Conservation (phyloP, 192 early-diverging fungal genomes). For the Coemansia sp. region DNA sequence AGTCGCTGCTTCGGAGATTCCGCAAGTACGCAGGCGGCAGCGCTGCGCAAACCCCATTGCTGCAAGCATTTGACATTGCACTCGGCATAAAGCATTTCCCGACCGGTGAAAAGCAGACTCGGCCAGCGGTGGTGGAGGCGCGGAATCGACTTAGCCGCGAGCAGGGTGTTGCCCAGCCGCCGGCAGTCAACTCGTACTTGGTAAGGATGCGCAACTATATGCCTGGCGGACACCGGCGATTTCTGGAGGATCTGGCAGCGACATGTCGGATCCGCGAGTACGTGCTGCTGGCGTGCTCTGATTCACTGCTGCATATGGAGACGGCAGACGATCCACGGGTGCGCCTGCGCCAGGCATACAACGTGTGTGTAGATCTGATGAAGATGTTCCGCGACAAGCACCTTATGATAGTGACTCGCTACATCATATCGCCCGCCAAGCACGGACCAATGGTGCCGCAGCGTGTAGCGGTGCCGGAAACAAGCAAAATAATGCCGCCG, state of each 20-base stretch:
- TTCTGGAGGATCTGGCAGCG: constrained; percentile 73
- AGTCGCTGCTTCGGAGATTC: constrained; percentile 58
- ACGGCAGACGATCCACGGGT: constrained; percentile 22
- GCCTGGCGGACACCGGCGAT: constrained; percentile 81
- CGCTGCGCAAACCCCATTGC: constrained; percentile 91
- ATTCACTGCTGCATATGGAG: constrained; percentile 22
- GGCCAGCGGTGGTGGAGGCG: constrained; percentile 32
- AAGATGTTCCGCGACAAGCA: constrained; percentile 87
- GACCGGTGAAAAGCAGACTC: constrained; percentile 56
- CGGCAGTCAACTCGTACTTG: constrained; percentile 66
- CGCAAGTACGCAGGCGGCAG: constrained; percentile 85
- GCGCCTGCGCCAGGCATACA: constrained; percentile 68
- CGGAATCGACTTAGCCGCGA: constrained; percentile 17
- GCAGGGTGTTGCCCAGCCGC: constrained; percentile 35
- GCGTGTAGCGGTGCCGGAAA: constrained; percentile 2
- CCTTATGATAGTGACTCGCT: constrained; percentile 87
- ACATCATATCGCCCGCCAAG: constrained; percentile 82
- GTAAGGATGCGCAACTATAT: constrained; percentile 92
- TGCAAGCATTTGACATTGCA: constrained; percentile 86
- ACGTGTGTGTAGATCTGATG: constrained; percentile 76
- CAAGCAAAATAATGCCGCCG: constrained; percentile 24
- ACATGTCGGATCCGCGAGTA: constrained; percentile 67
- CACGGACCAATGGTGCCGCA: constrained; percentile 67
- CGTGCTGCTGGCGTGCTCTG: constrained; percentile 53
- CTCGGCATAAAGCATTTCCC: constrained; percentile 86